A percentile compares a stretch with the other conserved stretches of the same genome.
Evolutionary conservation across 2,329 filamentous ascomycete genomes (phyloP).

Genomic region (Ophiostoma sp.): DNA sequence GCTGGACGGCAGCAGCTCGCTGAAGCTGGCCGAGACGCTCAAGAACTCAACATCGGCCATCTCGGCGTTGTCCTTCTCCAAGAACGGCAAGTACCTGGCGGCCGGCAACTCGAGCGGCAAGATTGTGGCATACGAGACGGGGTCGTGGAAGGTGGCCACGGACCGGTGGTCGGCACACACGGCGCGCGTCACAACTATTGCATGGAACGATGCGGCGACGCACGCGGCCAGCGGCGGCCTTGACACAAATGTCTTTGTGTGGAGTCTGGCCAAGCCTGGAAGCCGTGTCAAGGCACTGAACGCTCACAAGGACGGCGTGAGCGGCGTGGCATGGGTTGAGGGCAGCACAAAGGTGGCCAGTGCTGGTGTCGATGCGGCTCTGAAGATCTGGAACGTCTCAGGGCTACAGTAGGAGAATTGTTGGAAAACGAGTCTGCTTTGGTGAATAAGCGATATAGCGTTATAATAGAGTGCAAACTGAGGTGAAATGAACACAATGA

Average conservation of each 20-base stretch:
- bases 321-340: conserved; percentile 75
- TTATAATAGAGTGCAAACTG: conserved; percentile 9
- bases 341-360: conserved; percentile 69
- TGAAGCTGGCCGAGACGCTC: conserved; percentile 58
- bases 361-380: conserved; percentile 80
- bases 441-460: neutral
- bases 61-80: conserved; percentile 80
- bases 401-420: conserved; percentile 47
- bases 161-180: conserved; percentile 69
- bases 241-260: conserved; percentile 90
- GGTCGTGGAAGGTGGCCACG: conserved; percentile 67
- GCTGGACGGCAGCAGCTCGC: conserved; percentile 56
- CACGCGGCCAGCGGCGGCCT: conserved; percentile 82
- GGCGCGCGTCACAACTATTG: conserved; percentile 56
- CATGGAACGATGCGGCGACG: conserved; percentile 77
- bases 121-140: conserved; percentile 75
- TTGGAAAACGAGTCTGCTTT: neutral
- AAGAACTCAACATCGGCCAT: conserved; percentile 70
- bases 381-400: conserved; percentile 82
- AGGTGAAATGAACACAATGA: neutral
- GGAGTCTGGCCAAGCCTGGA: conserved; percentile 82
- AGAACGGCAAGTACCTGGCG: conserved; percentile 73
- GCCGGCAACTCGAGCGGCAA: conserved; percentile 83
- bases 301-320: conserved; percentile 94
- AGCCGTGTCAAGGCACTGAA: conserved; percentile 81